A percentile compares a stretch with the other conserved stretches of the same genome.
Conservation (phyloP, 345 rosid species). For the Ceriops tagal region DNA sequence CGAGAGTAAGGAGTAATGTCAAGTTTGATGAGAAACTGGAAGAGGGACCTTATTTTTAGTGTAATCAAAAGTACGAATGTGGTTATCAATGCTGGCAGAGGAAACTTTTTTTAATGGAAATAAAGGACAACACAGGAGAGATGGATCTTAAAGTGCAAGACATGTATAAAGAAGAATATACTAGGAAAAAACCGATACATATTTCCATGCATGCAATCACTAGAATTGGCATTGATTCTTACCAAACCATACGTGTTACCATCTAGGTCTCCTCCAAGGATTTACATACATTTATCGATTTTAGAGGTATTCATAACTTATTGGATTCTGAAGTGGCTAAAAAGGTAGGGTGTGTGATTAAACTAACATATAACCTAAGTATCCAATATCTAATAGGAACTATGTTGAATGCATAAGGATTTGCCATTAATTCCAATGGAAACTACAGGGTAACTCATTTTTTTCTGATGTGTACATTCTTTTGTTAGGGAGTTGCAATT, state of each 20-base stretch:
- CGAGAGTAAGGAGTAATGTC: too few relatives aligned
- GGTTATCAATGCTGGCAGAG: too few relatives aligned
- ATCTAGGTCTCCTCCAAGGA: not conserved
- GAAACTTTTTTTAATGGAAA: too few relatives aligned
- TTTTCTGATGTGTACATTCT: not conserved
- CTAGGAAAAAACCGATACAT: not conserved
- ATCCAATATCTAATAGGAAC: too few relatives aligned
- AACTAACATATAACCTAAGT: not conserved
- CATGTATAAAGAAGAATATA: fast-evolving
- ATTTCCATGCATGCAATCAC: not conserved
- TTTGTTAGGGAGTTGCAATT: not conserved
- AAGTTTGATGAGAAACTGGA: too few relatives aligned
- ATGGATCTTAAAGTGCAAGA: too few relatives aligned
- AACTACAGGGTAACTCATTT: not conserved
- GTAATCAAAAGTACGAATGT: too few relatives aligned
- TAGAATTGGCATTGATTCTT: too few relatives aligned
- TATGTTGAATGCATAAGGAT: not conserved
- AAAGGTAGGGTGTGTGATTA: not conserved
- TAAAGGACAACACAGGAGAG: too few relatives aligned
- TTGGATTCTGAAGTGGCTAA: not conserved
- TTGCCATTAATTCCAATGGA: not conserved
- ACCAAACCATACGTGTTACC: not conserved
- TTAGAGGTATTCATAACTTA: not conserved
- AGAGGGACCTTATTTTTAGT: too few relatives aligned
- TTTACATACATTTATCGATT: not conserved